Base-by-base conservation (phyloP, 2,329 filamentous ascomycete genomes). In the Sphaerulina populicola region DNA sequence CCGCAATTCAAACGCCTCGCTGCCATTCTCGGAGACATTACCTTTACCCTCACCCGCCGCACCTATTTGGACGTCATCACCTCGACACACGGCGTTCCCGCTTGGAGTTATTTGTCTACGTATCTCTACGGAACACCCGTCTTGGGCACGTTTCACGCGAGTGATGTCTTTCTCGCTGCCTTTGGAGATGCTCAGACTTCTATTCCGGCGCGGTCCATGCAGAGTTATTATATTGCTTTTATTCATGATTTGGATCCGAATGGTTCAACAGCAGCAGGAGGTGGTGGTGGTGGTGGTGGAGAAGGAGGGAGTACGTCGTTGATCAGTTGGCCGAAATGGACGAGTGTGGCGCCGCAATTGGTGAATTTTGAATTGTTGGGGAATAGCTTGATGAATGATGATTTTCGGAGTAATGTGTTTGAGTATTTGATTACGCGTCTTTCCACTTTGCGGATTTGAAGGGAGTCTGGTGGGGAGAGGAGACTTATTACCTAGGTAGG, bases 1-100 rank as follows among this genome's bases (percentile, higher is more conserved):
- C 85, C 86, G 0, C 78, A 86, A 57, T 90, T 81, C 74, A 91
- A 90, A 68, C 83, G 85, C 11, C 71, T 88, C 0, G 81, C 85
- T 1, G 86, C 86, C 33, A 78, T 91, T 68, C 36, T 79, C 0
- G 87, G 87, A 11, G 87, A 93, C 63, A 61, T 88, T 0, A 79
- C 79, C 1, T 91, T 93, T 68, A 90, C 83, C 0, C 73, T 93
- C 0, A 79, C 80, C 0, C 80, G 86, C 1, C 80, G 87, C 12
- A 54, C 75, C 4, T 82, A 86, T 65, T 76, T 93, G 18, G 63
- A 74, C 10, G 52, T 62, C 0, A 66, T 79, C 1, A 62, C 65
- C 0, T 18, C 18, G n/a, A 49, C 69, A 1, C 56, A 81, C 82
- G 0, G 59, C 68, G 30, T 79, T 88, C 0, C 80, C 81, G 71